Evolutionary conservation across 768 basidiomycete species (phyloP), one percentile per base, ranked within the genome.

Genomic region (Nidula microcarpa): DNA sequence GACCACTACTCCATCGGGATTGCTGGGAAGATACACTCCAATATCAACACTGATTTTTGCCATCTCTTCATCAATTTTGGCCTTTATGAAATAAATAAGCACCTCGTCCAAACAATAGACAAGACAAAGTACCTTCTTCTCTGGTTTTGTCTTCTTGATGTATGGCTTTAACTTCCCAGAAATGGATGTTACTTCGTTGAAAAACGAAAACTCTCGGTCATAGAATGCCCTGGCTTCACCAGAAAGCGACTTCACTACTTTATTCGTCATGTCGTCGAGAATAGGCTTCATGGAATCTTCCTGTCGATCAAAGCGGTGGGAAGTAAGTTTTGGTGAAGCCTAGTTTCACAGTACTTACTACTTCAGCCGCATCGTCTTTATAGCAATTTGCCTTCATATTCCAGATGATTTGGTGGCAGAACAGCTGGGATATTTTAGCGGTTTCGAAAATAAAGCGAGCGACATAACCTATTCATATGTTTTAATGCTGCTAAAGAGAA

Each of bases 341-440:
- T 7, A 23, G 30, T 13, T 2, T 50, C 30, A 23, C 13, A 2
- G 34, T 50, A 74, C 82, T 49, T 61, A 91, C 93, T 54, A 89
- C 76, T 67, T 95, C 94, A 11, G 85, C 92, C 6, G 78, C 74
- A 62, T 98, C 97, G 61, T 94, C 96, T 61, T 89, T 92, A 68
- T 85, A 97, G 56, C 91, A 94, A 63, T 99, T 99, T 4, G 97
- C 97, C 63, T 96, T 96, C 97, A 98, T 98, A 67, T 98, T 99
- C 97, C 97, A 99, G 56, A 99, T 92, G 57, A 98, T 98, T 73
- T 99, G 97, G 65, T 99, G 97, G 65, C 97, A 99, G 74, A 99
- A 99, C 18, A 94, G 70, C 66, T 96, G 95, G 1, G 96, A 98
- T 50, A 98, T 93, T 71, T 92, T 96, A 6, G 96, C 89, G 0